Conservation (phyloP, 2,329 filamentous ascomycete species). For the Talaromyces amestolkiae region DNA sequence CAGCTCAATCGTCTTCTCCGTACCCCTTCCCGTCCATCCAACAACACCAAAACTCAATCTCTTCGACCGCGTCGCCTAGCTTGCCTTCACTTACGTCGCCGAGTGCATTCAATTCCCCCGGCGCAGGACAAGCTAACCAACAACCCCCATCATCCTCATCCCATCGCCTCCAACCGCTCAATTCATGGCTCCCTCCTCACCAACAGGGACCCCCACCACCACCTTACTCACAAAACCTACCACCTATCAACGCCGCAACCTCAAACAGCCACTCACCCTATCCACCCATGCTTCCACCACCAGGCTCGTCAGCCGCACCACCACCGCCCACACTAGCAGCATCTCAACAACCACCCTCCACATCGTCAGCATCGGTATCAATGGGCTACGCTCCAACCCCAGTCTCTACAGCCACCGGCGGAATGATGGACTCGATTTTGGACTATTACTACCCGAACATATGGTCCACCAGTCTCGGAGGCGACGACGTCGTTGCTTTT, state of each 20-base stretch:
- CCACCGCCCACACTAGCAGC: slow-evolving; percentile 30
- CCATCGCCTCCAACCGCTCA: slow-evolving; percentile 41
- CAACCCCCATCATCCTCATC: slow-evolving; percentile 29
- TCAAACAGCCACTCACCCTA: slow-evolving; percentile 23
- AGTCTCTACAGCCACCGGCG: slow-evolving; percentile 1
- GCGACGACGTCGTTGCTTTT: slow-evolving; percentile 39
- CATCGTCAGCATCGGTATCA: neutral
- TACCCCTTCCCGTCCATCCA: slow-evolving; percentile 38
- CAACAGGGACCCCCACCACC: slow-evolving; percentile 31
- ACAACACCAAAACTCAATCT: slow-evolving; percentile 24
- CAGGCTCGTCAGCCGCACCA: slow-evolving; percentile 23
- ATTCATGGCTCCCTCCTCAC: slow-evolving; percentile 31
- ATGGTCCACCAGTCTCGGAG: slow-evolving; percentile 35
- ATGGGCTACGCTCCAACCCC: slow-evolving; percentile 4
- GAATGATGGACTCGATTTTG: slow-evolving; percentile 6
- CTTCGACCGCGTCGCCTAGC: slow-evolving; percentile 32
- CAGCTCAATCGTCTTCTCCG: slow-evolving; percentile 31
- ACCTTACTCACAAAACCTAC: slow-evolving; percentile 39
- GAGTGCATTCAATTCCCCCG: slow-evolving; percentile 23
- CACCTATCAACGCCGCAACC: slow-evolving; percentile 34
- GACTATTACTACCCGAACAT: slow-evolving; percentile 19
- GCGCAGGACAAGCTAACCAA: slow-evolving; percentile 25
- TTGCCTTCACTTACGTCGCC: slow-evolving; percentile 34
- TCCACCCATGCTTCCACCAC: slow-evolving; percentile 36
- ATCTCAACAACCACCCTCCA: slow-evolving; percentile 19